Percentiles rank a stretch among this genome's conserved stretches.
phyloP scores from a whole-genome alignment of 75 land plant species.

The Pseudotsuga menziesii region DNA sequence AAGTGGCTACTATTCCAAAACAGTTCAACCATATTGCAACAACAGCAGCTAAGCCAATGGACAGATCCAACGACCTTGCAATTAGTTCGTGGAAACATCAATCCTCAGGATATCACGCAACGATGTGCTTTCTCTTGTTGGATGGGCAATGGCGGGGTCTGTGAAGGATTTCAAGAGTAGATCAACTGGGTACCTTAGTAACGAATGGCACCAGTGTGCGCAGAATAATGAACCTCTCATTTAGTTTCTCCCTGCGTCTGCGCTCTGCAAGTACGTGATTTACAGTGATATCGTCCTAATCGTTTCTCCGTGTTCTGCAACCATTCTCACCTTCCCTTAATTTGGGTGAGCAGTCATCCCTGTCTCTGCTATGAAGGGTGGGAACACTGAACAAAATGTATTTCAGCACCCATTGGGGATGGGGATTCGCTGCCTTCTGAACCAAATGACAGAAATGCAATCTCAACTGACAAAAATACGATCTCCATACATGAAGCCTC shows the following conservation, averaged over 20 bases:
- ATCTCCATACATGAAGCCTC: too few relatives aligned
- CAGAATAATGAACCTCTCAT: constrained; percentile 73
- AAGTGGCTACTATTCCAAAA: constrained; percentile 40
- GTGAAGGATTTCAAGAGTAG: neutral
- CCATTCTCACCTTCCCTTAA: constrained; percentile 18
- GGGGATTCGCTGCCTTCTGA: constrained; percentile 12
- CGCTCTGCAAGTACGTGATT: constrained; percentile 83
- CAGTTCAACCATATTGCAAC: constrained; percentile 44
- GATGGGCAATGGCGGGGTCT: constrained; percentile 19
- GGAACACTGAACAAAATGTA: constrained; percentile 52
- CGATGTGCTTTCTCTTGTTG: constrained; percentile 47
- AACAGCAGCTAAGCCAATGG: constrained; percentile 9
- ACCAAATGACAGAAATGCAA: too few relatives aligned
- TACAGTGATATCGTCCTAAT: constrained; percentile 68
- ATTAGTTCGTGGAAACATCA: neutral
- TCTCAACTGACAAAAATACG: too few relatives aligned
- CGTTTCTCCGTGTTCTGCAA: constrained; percentile 22
- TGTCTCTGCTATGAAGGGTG: constrained; percentile 33
- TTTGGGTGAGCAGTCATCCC: constrained; percentile 39
- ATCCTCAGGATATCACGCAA: neutral
- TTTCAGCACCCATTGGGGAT: constrained; percentile 63
- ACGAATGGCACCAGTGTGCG: constrained; percentile 82
- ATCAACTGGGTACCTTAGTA: constrained; percentile 47
- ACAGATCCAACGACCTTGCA: constrained; percentile 6
- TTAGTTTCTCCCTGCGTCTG: constrained; percentile 78